These are phyloP conservation scores for Trichoderma asperellum DNA, from an alignment of 2,329 filamentous ascomycete species.

Conservation along the genomic window DNA sequence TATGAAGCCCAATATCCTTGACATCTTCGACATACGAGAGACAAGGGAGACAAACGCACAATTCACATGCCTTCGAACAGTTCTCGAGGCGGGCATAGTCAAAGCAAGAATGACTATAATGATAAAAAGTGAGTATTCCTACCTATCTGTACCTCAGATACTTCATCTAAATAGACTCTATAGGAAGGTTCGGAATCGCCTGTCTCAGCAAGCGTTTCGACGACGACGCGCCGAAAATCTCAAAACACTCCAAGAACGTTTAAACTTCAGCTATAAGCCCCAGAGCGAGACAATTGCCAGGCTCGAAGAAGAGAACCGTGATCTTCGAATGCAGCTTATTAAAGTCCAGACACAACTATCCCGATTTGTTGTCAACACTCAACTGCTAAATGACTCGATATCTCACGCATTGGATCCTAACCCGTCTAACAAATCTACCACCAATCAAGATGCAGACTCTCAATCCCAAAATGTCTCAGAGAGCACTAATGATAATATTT, in stretches of 20 bases:
- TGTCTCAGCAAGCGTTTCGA: not conserved
- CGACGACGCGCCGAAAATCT: not conserved
- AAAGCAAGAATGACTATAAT: not conserved
- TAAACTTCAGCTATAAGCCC: not conserved
- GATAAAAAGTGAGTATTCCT: not conserved
- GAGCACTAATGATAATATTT: too few species aligned
- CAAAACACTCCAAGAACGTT: not conserved
- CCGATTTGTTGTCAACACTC: not conserved
- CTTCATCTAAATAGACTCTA: not conserved
- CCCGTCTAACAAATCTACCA: too few species aligned
- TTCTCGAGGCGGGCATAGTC: not conserved
- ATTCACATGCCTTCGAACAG: not conserved
- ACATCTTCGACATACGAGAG: too few species aligned
- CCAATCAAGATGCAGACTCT: too few species aligned
- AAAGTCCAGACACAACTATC: not conserved
- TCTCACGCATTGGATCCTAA: not conserved
- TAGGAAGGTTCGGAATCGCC: not conserved
- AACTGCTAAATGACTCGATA: not conserved
- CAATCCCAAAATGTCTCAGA: too few species aligned
- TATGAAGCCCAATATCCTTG: too few species aligned
- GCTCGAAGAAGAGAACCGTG: not conserved
- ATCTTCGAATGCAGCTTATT: not conserved
- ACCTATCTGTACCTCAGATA: not conserved
- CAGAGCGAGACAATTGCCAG: not conserved
- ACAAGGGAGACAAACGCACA: not conserved